A percentile compares a stretch with the other conserved stretches of the same genome.
Evolutionary conservation across 345 rosid genomes (phyloP).

Genomic region (Odontarrhena argentea): DNA sequence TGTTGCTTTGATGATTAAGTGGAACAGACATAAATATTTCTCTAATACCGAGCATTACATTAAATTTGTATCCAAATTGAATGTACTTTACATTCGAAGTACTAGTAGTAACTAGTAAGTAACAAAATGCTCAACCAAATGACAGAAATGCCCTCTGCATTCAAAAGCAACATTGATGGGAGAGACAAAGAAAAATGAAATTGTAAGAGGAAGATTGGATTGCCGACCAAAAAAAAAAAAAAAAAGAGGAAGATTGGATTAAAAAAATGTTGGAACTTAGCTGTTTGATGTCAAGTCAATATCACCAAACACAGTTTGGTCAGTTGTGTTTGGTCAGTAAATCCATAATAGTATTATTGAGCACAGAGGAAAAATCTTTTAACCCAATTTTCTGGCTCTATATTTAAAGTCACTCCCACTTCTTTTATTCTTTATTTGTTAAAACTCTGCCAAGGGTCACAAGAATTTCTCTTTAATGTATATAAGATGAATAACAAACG

Average conservation of each 20-base stretch:
- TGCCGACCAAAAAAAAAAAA: too few relatives aligned
- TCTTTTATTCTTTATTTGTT: not conserved
- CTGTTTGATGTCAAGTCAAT: slow-evolving; percentile 35
- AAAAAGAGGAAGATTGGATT: too few relatives aligned
- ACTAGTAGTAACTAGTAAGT: too few relatives aligned
- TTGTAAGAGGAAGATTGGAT: too few relatives aligned
- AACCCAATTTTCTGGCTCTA: slow-evolving; percentile 23
- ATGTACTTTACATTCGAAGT: too few relatives aligned
- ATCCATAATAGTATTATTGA: not conserved
- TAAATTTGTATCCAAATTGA: too few relatives aligned
- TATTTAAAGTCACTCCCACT: slow-evolving; percentile 19
- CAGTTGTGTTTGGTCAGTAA: slow-evolving; percentile 12
- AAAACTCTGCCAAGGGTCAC: not conserved
- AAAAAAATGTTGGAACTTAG: slow-evolving; percentile 18
- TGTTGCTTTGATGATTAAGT: not conserved
- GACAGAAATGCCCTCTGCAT: slow-evolving; percentile 5
- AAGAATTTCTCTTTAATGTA: too few relatives aligned
- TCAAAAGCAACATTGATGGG: not conserved
- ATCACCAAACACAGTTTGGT: slow-evolving; percentile 23
- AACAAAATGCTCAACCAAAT: not conserved
- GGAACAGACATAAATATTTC: too few relatives aligned
- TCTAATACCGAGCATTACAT: too few relatives aligned
- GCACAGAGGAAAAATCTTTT: slow-evolving; percentile 18
- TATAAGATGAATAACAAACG: too few relatives aligned
- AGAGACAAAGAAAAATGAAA: not conserved